Conservation (phyloP, 2,329 filamentous ascomycete genomes). For the Epicoccum sorghinum region DNA sequence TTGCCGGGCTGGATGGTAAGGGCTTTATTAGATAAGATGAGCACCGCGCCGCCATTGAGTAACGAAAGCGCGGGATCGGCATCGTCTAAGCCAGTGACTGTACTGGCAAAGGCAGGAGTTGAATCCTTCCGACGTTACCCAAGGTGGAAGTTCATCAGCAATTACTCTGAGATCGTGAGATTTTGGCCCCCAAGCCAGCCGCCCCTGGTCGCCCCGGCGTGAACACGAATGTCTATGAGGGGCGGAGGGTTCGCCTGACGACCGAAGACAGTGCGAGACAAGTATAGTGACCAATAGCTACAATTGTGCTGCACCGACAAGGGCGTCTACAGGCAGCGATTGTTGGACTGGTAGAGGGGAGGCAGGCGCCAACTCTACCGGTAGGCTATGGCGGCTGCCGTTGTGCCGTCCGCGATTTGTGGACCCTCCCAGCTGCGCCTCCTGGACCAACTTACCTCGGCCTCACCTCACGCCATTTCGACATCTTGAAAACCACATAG, state of each 20-base stretch:
- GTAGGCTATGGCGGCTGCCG: not conserved
- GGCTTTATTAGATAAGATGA: not conserved
- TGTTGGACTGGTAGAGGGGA: not conserved
- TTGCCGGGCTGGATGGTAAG: not conserved
- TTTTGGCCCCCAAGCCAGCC: not conserved
- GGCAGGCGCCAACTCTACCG: not conserved
- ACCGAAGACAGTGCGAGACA: not conserved
- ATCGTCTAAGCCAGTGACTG: not conserved
- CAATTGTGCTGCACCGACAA: not conserved
- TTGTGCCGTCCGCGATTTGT: not conserved
- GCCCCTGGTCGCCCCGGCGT: not conserved
- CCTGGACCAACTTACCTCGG: not conserved
- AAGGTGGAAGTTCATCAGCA: not conserved
- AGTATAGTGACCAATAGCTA: not conserved
- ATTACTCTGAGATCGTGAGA: not conserved
- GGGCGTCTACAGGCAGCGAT: not conserved
- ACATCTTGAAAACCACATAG: too few species aligned
- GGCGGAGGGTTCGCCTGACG: not conserved
- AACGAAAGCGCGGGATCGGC: not conserved
- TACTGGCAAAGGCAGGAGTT: not conserved
- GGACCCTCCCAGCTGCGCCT: not conserved
- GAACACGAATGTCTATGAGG: not conserved
- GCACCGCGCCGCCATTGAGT: not conserved
- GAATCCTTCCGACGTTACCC: not conserved
- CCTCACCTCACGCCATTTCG: too few species aligned